A percentile compares a stretch with the other conserved stretches of the same genome.
Conservation (phyloP, 2,329 filamentous ascomycete genomes). For the Aureobasidium uvarum region DNA sequence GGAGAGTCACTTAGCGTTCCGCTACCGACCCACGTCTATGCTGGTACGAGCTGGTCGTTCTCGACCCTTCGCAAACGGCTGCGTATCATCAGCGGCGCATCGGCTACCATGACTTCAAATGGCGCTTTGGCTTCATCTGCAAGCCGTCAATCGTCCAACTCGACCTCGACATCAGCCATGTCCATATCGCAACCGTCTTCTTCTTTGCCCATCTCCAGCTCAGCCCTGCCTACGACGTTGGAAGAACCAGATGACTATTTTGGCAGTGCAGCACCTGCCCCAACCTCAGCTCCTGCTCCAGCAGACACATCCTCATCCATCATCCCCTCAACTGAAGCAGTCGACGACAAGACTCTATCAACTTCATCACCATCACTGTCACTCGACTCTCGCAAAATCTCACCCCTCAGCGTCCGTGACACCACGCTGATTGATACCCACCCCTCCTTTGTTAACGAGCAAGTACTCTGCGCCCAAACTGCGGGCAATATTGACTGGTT, state of each 20-base stretch:
- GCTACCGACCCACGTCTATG: slow-evolving; percentile 59
- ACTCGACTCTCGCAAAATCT: background rate
- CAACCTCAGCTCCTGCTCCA: slow-evolving; percentile 5
- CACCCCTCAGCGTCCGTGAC: slow-evolving; percentile 28
- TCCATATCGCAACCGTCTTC: slow-evolving; percentile 16
- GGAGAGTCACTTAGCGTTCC: slow-evolving; percentile 55
- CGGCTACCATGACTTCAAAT: slow-evolving; percentile 23
- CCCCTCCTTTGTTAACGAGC: slow-evolving; percentile 39
- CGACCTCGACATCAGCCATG: slow-evolving; percentile 20
- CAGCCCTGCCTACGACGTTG: background rate
- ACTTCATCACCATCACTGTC: background rate
- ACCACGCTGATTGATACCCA: slow-evolving; percentile 2
- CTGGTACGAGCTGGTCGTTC: slow-evolving; percentile 66
- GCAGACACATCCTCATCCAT: slow-evolving; percentile 8
- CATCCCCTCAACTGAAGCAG: slow-evolving; percentile 27
- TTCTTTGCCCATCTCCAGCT: background rate
- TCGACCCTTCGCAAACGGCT: slow-evolving; percentile 67
- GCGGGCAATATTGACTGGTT: slow-evolving; percentile 39
- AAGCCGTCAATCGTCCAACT: slow-evolving; percentile 10
- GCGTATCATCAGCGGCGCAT: slow-evolving; percentile 62
- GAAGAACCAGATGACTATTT: slow-evolving; percentile 46
- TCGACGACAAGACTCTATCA: background rate
- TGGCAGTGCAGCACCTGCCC: slow-evolving; percentile 35
- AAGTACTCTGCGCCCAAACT: slow-evolving; percentile 42
- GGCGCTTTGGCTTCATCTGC: background rate